A percentile compares a stretch with the other conserved stretches of the same genome.
Evolutionary conservation across 2,329 filamentous ascomycete genomes (phyloP).

Genomic region (Phyllosticta capitalensis): DNA sequence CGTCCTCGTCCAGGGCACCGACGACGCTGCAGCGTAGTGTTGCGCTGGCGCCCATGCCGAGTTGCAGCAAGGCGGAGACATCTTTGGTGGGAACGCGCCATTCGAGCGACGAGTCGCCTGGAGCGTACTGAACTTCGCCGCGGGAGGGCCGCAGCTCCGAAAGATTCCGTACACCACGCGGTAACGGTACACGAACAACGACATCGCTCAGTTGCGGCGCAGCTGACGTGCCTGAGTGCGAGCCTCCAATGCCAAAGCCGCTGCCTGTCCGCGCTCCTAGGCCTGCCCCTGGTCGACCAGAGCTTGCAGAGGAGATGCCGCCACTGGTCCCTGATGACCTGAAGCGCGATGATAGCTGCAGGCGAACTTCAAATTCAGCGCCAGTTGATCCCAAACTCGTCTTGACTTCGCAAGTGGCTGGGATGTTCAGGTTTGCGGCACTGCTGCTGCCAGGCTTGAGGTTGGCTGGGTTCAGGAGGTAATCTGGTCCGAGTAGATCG

Average conservation of each 20-base stretch:
- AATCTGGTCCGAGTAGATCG: conserved; percentile 68
- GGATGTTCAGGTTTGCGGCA: conserved; percentile 62
- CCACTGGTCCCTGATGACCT: conserved; percentile 16
- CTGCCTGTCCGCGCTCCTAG: conserved; percentile 22
- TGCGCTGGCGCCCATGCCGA: conserved; percentile 55
- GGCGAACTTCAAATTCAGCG: conserved; percentile 78
- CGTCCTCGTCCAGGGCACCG: conserved; percentile 45
- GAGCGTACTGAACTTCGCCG: conserved; percentile 73
- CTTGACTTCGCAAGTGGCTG: conserved; percentile 71
- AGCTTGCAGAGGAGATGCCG: conserved; percentile 9
- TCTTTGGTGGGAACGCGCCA: conserved; percentile 80
- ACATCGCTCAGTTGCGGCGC: conserved; percentile 59
- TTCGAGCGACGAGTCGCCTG: conserved; percentile 62
- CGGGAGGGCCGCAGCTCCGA: conserved; percentile 70
- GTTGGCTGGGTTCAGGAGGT: conserved; percentile 21
- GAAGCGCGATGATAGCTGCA: conserved; percentile 54
- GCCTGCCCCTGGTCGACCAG: conserved; percentile 14
- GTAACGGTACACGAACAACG: conserved; percentile 67
- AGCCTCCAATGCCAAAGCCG: conserved; percentile 17
- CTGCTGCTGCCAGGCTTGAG: conserved; percentile 15
- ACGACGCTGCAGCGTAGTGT: conserved; percentile 72
- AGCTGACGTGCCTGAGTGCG: conserved; percentile 20
- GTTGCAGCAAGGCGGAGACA: conserved; percentile 39
- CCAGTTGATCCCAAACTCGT: conserved; percentile 66
- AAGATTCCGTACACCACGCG: conserved; percentile 69